A percentile compares a stretch with the other conserved stretches of the same genome.
phyloP scores from a whole-genome alignment of 2,329 filamentous ascomycete genomes.

The Talaromyces piceae region DNA sequence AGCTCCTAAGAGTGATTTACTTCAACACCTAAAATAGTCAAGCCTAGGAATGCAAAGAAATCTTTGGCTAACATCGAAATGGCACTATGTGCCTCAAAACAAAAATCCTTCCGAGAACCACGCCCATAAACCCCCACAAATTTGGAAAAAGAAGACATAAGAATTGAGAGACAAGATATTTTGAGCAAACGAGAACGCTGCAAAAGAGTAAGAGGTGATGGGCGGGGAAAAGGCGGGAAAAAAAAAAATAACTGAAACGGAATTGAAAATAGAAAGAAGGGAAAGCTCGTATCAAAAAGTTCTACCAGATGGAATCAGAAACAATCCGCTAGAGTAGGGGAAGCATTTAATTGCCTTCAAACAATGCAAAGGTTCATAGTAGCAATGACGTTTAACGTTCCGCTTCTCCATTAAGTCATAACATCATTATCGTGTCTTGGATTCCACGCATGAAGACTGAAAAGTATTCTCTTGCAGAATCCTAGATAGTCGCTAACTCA shows the following conservation, averaged over 20 bases:
- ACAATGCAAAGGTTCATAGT: slow-evolving; percentile 7
- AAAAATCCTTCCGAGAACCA: background rate
- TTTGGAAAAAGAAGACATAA: background rate
- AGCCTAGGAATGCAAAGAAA: no score
- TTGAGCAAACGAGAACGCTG: slow-evolving; percentile 11
- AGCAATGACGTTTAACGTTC: background rate
- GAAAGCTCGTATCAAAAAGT: no score
- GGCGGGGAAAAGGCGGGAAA: no score
- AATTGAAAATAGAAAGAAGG: no score
- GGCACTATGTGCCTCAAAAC: no score
- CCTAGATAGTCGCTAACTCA: background rate
- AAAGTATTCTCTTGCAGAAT: background rate
- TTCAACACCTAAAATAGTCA: no score
- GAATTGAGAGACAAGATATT: no score
- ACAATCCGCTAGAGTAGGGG: background rate
- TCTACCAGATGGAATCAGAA: no score
- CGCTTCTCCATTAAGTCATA: background rate
- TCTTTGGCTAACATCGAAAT: no score
- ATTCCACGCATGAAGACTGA: background rate
- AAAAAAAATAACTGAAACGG: no score
- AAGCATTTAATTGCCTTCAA: slow-evolving; percentile 9
- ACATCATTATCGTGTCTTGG: background rate
- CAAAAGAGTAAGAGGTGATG: background rate
- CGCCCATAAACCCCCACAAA: background rate
- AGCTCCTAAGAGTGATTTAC: no score